Base-by-base conservation (phyloP, 2,329 filamentous ascomycete species). In the Alternaria angustiovoidea region DNA sequence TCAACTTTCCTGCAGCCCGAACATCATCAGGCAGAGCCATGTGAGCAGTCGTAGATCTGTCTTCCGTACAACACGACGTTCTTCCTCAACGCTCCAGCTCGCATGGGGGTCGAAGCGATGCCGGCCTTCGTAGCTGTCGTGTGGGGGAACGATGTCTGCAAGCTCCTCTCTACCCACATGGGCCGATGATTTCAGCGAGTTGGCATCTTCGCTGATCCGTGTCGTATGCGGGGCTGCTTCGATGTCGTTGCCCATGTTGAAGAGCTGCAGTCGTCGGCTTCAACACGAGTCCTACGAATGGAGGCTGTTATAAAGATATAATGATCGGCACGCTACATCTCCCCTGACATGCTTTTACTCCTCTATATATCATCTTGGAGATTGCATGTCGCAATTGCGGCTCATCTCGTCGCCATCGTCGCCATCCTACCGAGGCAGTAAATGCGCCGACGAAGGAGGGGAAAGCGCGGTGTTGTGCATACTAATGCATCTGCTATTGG, bases 41-140 rank as follows among this genome's bases (percentile, higher is more conserved):
- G 63, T 61, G 7, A 74, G 63, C 24, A 74, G 64, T 24, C 65
- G 76, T 11, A 74, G 48, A 51, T 72, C 66, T 69, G 85, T 82
- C 72, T 84, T 86, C 51, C 84, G 76, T 8, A 88, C 81, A 0
- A 88, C 74, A 41, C 74, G 80, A 67, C 80, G 81, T 73, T 88
- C 87, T 66, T 89, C 87, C 49, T 81, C 79, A n/a, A 78, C 69
- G 0, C 81, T 83, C 87, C 87, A 89, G 56, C 79, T 77, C 24
- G 82, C 84, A 1, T 76, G 68, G 1, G 86, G 85, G 63, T 88
- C 86, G 67, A 83, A 88, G 53, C 86, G 80, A 71, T 88, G 87
- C 8, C 79, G 77, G 22, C 86, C 86, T 71, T 89, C 87, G 57
- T 71, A 71, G 20, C 78, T 75, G 7, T 81, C 80, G 39, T 86